phyloP scores from a whole-genome alignment of 805 yeast genomes.

The Blastobotrys muscicola region DNA sequence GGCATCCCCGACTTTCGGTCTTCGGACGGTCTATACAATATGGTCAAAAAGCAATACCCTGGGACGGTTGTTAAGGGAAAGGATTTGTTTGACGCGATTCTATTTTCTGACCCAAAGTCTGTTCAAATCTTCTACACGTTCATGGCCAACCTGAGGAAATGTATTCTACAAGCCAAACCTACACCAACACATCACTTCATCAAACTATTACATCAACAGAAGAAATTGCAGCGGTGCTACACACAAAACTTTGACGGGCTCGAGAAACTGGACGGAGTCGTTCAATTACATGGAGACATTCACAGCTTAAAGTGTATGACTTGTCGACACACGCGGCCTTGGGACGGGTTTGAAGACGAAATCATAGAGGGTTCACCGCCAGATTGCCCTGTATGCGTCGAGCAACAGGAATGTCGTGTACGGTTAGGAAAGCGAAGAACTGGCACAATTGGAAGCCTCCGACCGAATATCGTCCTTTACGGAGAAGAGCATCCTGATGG shows the following conservation, averaged over 20 bases:
- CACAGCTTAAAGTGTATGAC: conserved; percentile 66
- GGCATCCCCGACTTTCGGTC: conserved; percentile 96
- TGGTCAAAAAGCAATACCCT: conserved; percentile 57
- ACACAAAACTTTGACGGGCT: conserved; percentile 93
- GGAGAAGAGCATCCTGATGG: conserved; percentile 91
- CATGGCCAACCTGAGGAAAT: conserved; percentile 69
- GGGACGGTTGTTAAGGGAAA: conserved; percentile 65
- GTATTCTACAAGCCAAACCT: conserved; percentile 59
- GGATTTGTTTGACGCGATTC: conserved; percentile 80
- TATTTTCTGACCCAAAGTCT: conserved; percentile 61
- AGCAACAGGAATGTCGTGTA: conserved; percentile 44
- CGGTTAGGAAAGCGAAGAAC: conserved; percentile 65
- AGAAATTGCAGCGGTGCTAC: conserved; percentile 71
- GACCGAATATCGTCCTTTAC: conserved; percentile 86
- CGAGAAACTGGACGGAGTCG: conserved; percentile 59
- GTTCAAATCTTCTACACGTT: conserved; percentile 74
- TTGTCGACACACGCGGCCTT: conserved; percentile 37
- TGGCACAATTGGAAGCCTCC: conserved; percentile 57
- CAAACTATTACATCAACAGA: conserved; percentile 45
- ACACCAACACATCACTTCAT: conserved; percentile 80
- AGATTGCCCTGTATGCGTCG: conserved; percentile 62
- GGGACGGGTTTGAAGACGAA: conserved; percentile 30
- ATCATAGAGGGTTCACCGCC: conserved; percentile 56
- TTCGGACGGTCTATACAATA: conserved; percentile 68
- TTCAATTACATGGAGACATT: conserved; percentile 86